Base-by-base conservation (phyloP, 2,329 filamentous ascomycete species). In the Whalleya microplaca region DNA sequence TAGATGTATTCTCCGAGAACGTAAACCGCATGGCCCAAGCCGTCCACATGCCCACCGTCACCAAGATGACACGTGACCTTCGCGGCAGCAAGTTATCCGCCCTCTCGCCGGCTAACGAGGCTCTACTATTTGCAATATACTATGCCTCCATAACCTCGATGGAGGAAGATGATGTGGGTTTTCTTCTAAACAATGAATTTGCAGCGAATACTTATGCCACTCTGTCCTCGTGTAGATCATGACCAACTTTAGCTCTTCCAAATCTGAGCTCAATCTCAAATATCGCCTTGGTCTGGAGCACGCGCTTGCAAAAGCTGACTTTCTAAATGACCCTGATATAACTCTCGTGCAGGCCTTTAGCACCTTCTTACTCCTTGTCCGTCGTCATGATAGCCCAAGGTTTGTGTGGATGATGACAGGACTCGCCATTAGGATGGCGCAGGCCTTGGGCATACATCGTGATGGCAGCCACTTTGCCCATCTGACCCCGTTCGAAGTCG, bases 401-500 rank as follows among this genome's bases (percentile, higher is more conserved):
- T 75, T 73, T 45, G 72, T 76, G 45, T 87, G 84, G 84, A 83
- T 83, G 7, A 69, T 87, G 62, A 84, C 79, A 1, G 84, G 84
- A 2, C 72, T 87, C 10, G 77, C 80, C 2, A 79, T 87, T 16
- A 75, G 84, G 16, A 84, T 87, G 61, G 80, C 81, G 0, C 81
- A 86, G 59, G 81, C 83, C 0, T 73, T 88, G 18, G 84, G 84
- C 1, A 74, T 87, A 3, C 84, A 88, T 64, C 76, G 84, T 48
- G 84, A 87, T 57, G 82, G 83, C 3, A 73, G 73, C 14, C 78
- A 81, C 51, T 84, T 84, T 59, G 72, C 71, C 1, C 46, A 75
- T 32, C 73, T 87, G 0, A 73, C 75, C 0, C 84, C 85, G 0
- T 89, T 85, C 62, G 82, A 87, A 51, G 77, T 82, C 3, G 84